Evolutionary conservation across 1,139 yeast genomes (phyloP).

Genomic region (Pichia inconspicua): DNA sequence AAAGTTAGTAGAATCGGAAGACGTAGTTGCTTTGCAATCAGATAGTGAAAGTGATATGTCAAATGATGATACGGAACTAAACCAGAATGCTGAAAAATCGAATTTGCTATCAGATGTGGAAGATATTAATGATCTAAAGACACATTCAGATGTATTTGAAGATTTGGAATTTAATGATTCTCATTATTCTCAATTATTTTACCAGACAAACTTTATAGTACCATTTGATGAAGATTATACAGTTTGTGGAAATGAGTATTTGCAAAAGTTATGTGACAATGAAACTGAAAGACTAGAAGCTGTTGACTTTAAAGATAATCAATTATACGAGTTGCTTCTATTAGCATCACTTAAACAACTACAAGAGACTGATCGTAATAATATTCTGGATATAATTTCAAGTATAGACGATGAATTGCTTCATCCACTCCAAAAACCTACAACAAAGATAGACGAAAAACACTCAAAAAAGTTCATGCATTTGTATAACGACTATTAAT

Average conservation of each 20-base stretch:
- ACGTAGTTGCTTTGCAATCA: too few species aligned
- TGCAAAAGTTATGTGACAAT: conserved; percentile 8
- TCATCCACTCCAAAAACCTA: conserved; percentile 14
- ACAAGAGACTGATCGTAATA: conserved; percentile 9
- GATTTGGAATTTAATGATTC: not conserved
- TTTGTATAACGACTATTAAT: conserved; percentile 5
- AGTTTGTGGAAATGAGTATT: conserved; percentile 8
- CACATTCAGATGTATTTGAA: conserved; percentile 5
- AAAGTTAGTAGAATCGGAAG: not conserved
- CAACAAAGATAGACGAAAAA: not conserved
- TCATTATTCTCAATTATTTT: conserved; percentile 1
- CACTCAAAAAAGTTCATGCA: conserved; percentile 1
- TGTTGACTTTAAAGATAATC: conserved; percentile 22
- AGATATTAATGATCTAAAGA: conserved; percentile 6
- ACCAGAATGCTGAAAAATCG: too few species aligned
- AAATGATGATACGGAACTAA: not conserved
- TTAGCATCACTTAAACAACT: conserved; percentile 17
- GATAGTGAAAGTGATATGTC: not conserved
- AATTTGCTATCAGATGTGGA: not conserved
- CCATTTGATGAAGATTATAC: conserved; percentile 12
- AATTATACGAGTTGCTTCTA: conserved; percentile 23
- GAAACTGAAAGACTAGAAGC: conserved; percentile 18
- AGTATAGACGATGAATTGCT: not conserved
- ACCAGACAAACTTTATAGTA: conserved; percentile 1
- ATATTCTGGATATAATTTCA: not conserved